Base-by-base conservation (phyloP, 192 early-diverging fungal genomes). In the Funneliformis mosseae region DNA sequence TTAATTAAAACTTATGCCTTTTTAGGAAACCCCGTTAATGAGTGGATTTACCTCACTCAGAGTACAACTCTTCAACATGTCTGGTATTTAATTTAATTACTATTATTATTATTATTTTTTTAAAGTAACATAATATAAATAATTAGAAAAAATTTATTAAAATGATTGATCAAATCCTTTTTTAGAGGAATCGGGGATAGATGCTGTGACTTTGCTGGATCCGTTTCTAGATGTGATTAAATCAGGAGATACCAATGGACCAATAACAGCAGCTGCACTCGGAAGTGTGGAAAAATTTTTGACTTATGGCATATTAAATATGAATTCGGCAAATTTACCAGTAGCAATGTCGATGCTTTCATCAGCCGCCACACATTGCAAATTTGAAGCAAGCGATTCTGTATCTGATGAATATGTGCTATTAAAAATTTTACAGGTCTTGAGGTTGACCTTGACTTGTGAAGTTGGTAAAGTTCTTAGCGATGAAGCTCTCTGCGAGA, bases 321-420 rank as follows among this genome's bases (percentile, higher is more conserved):
- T 81, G 41, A 85, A 90, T 62, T 93, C 92, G 61, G 91, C 93
- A 27, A 88, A 88, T 50, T 85, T 95, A n/a, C 84, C 89, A 5
- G 59, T 85, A 61, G 95, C 95, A 0, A 92, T 95, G 89, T 84
- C 90, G 59, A 85, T 86, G 8, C 78, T 96, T 33, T 90, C 95
- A 14, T 89, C 94, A 43, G 92, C 97, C 4, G 97, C 95, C 14
- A 95, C 97, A 1, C 95, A 96, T 81, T 98, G 97, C 85, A 95
- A 97, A 83, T 99, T 99, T 84, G 97, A 97, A 82, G 94, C 96
- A 1, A 95, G 95, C 2, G 96, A 98, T 81, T 90, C 94, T 6
- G 93, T 95, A 0, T 95, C 96, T 0, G 97, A 99, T 81, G 98
- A 99, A 86, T 91, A 96, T 5, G 98, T 99, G 1, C 88, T 99